phyloP scores from a whole-genome alignment of 805 yeast species.

The Ogataea degrootiae region DNA sequence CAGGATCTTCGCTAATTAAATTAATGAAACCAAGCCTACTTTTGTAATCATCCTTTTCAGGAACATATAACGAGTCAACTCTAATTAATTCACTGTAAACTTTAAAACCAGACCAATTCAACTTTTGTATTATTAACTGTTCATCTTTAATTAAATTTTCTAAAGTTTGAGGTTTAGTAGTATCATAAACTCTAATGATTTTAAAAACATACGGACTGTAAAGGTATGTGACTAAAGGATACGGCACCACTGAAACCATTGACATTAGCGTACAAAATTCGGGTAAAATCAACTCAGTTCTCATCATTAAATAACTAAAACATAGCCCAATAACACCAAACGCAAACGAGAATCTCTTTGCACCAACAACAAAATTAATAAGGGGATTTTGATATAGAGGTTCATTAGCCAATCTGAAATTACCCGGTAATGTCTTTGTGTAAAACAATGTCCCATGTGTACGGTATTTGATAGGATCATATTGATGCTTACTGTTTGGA shows the following conservation, averaged over 20 bases:
- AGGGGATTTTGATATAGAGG: constrained; percentile 66
- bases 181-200: constrained; percentile 65
- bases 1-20: constrained; percentile 38
- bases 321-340: constrained; percentile 57
- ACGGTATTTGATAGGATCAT: constrained; percentile 21
- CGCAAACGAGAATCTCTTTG: constrained; percentile 59
- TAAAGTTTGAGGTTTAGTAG: constrained; percentile 56
- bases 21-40: constrained; percentile 45
- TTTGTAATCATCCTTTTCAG: constrained; percentile 24
- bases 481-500: constrained; percentile 17
- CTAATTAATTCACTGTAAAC: constrained; percentile 58
- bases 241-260: constrained; percentile 43
- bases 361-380: constrained; percentile 53
- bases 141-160: constrained; percentile 61
- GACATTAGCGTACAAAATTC: constrained; percentile 39
- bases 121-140: constrained; percentile 60
- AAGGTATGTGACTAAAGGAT: constrained; percentile 52
- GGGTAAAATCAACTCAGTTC: constrained; percentile 49
- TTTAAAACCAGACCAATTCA: constrained; percentile 61
- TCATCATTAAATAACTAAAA: constrained; percentile 54
- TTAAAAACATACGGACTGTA: constrained; percentile 67
- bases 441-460: constrained; percentile 29
- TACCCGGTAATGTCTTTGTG: constrained; percentile 37
- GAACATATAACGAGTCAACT: constrained; percentile 42
- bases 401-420: constrained; percentile 50